Evolutionary conservation across 2,329 filamentous ascomycete genomes (phyloP).

Genomic region (Penicillium sclerotigenum): DNA sequence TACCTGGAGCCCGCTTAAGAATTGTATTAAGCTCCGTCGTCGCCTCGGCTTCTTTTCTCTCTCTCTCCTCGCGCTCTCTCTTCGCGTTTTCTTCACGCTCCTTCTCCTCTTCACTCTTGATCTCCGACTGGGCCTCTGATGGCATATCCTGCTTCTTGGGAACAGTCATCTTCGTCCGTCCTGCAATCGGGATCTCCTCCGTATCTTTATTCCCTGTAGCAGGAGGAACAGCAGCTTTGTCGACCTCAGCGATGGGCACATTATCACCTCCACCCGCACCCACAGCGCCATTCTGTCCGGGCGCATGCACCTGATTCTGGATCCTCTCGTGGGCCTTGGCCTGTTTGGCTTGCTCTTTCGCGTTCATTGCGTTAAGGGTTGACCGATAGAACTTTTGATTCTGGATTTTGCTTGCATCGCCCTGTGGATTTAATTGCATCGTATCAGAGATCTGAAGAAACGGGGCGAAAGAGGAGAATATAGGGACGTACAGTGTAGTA

Average conservation of each 20-base stretch:
- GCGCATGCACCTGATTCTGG: conserved; percentile 31
- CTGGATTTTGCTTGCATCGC: conserved; percentile 40
- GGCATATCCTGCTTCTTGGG: conserved; percentile 27
- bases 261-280: conserved; percentile 45
- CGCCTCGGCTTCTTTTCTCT: conserved; percentile 38
- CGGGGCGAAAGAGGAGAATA: neutral
- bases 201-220: conserved; percentile 43
- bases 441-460: neutral
- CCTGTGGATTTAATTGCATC: conserved; percentile 25
- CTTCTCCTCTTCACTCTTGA: conserved; percentile 25
- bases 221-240: conserved; percentile 30
- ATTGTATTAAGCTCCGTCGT: conserved; percentile 73
- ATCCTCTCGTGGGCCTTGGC: conserved; percentile 56
- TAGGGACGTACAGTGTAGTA: conserved; percentile 63
- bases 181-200: conserved; percentile 52
- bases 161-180: conserved; percentile 51
- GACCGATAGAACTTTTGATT: conserved; percentile 54
- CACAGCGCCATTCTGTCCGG: conserved; percentile 1
- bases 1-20: conserved; percentile 80
- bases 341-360: conserved; percentile 41
- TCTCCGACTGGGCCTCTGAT: conserved; percentile 18
- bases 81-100: conserved; percentile 56
- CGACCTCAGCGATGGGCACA: conserved; percentile 59
- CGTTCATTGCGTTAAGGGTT: conserved; percentile 54
- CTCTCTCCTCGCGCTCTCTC: conserved; percentile 29